A percentile compares a stretch with the other conserved stretches of the same genome.
Evolutionary conservation across 106 monocot genomes (phyloP).

Genomic region (Dendrobium officinale): DNA sequence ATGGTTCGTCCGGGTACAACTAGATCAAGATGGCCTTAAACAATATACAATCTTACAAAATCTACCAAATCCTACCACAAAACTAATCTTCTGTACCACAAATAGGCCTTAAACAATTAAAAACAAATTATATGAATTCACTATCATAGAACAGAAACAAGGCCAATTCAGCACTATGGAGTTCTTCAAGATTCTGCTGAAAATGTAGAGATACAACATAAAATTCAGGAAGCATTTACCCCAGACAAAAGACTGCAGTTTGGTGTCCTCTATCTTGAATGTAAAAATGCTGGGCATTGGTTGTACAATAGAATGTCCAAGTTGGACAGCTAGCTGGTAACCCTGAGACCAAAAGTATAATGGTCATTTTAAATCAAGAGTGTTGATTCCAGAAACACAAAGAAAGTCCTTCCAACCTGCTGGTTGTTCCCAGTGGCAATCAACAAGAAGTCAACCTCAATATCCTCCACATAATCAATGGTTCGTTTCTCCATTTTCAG

Average conservation of each 20-base stretch:
- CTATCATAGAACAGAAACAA: no score
- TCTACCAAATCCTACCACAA: no score
- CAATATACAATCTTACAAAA: no score
- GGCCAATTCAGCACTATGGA: no score
- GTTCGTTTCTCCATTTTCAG: slow-evolving; percentile 74
- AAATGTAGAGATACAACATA: neutral
- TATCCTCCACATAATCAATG: slow-evolving; percentile 53
- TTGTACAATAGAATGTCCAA: slow-evolving; percentile 85
- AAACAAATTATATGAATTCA: no score
- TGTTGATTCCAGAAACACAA: neutral
- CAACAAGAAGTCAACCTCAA: slow-evolving; percentile 68
- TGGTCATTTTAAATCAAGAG: neutral
- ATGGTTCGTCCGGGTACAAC: no score
- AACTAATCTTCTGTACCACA: no score
- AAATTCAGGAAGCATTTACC: slow-evolving; percentile 39
- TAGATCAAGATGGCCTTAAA: no score
- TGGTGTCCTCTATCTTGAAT: slow-evolving; percentile 68
- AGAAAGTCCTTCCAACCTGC: slow-evolving; percentile 43
- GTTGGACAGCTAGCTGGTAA: slow-evolving; percentile 59
- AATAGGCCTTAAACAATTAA: no score
- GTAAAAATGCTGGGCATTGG: slow-evolving; percentile 95
- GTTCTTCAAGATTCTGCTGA: neutral
- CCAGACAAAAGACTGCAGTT: slow-evolving; percentile 65
- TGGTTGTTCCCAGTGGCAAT: slow-evolving; percentile 76
- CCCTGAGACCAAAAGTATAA: slow-evolving; percentile 45